Evolutionary conservation across 2,329 filamentous ascomycete species (phyloP).

Genomic region (Passalora sequoiae): DNA sequence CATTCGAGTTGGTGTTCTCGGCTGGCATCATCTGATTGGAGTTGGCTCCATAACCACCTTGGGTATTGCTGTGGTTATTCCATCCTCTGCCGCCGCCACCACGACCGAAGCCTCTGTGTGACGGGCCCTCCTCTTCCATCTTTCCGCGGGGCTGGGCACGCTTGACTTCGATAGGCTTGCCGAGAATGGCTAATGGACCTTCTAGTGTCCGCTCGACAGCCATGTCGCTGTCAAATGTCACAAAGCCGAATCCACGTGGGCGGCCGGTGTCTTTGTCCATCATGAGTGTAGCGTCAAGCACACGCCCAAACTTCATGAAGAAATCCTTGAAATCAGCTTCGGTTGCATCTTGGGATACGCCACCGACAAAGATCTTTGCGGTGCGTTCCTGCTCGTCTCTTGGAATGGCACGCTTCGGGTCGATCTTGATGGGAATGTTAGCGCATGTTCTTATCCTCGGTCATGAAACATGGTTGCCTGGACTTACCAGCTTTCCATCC

Average conservation of each 20-base stretch:
- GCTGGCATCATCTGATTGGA: constrained; percentile 24
- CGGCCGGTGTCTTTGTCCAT: constrained; percentile 99
- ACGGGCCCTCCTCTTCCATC: constrained; percentile 79
- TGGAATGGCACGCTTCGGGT: constrained; percentile 94
- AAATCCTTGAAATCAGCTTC: constrained; percentile 95
- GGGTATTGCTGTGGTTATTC: constrained; percentile 19
- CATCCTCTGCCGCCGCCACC: constrained; percentile 34
- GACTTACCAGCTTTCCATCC: constrained; percentile 92
- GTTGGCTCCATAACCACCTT: constrained; percentile 35
- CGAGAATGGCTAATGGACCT: constrained; percentile 81
- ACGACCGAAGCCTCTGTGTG: constrained; percentile 33
- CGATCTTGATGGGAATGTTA: constrained; percentile 61
- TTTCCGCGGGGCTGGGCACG: constrained; percentile 95
- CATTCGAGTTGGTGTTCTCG: constrained; percentile 38
- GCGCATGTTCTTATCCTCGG: constrained; percentile 21
- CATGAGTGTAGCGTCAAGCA: constrained; percentile 97
- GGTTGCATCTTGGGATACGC: constrained; percentile 93
- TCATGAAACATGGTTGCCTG: constrained; percentile 9
- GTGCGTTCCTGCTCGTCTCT: constrained; percentile 97
- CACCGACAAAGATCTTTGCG: constrained; percentile 97
- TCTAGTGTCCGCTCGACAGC: constrained; percentile 89
- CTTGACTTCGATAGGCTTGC: constrained; percentile 97
- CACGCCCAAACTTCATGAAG: constrained; percentile 92
- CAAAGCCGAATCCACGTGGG: constrained; percentile 92
- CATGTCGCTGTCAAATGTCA: constrained; percentile 93